Conservation (phyloP, 805 yeast species). For the Lipomyces sp. region DNA sequence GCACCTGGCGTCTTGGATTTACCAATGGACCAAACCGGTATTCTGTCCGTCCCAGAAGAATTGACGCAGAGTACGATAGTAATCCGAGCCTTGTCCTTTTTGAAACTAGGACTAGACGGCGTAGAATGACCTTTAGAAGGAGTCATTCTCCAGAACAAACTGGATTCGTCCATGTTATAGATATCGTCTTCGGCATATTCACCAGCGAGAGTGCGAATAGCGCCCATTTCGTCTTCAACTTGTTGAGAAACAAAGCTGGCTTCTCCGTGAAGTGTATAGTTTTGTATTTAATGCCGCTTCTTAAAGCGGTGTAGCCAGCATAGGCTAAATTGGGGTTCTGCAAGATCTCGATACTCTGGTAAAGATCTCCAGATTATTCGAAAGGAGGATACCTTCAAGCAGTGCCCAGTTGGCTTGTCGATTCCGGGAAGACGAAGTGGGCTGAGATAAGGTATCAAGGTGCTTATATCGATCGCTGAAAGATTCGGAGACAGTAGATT, state of each 20-base stretch:
- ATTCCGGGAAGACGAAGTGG: neutral
- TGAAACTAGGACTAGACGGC: neutral
- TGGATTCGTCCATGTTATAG: neutral
- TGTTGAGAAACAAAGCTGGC: conserved; percentile 2
- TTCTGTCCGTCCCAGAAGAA: conserved; percentile 1
- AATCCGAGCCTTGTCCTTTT: conserved; percentile 4
- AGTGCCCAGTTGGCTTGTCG: neutral
- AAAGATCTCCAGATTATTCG: neutral
- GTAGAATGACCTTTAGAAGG: neutral
- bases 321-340: neutral
- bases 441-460: neutral
- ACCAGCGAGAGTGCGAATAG: neutral
- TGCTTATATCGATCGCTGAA: conserved; percentile 1
- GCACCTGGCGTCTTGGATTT: neutral
- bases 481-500: conserved; percentile 4
- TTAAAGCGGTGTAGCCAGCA: conserved; percentile 4
- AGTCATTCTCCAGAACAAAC: neutral
- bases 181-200: conserved; percentile 1
- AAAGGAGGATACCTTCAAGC: conserved; percentile 2
- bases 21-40: conserved; percentile 2
- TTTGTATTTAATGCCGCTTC: neutral
- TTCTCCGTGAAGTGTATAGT: conserved; percentile 5
- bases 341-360: neutral
- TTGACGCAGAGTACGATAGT: conserved; percentile 8
- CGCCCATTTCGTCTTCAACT: neutral